Percentiles rank a stretch among this genome's conserved stretches.
Conservation (phyloP, 2,329 filamentous ascomycete genomes). For the Fusarium concolor region DNA sequence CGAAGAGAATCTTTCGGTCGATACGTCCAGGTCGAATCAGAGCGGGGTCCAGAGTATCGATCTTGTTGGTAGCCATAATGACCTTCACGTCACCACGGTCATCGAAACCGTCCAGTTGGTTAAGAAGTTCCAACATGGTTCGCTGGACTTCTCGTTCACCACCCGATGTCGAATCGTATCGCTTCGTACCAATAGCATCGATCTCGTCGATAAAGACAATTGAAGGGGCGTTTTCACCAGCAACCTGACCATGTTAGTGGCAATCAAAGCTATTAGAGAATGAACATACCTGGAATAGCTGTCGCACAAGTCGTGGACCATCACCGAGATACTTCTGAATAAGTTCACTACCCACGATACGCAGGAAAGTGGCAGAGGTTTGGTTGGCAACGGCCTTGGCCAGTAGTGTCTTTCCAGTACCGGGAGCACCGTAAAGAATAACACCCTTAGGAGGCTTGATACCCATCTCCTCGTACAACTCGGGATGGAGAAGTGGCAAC, state of each 20-base stretch:
- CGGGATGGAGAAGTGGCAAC: conserved; percentile 91
- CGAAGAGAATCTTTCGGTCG: conserved; percentile 91
- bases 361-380: conserved; percentile 97
- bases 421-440: conserved; percentile 96
- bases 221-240: conserved; percentile 93
- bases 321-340: conserved; percentile 99
- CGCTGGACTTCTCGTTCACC: conserved; percentile 97
- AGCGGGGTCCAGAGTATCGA: conserved; percentile 95
- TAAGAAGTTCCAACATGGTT: conserved; percentile 97
- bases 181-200: conserved; percentile 98
- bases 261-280: not conserved
- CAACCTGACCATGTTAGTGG: conserved; percentile 67
- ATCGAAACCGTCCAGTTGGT: conserved; percentile 98
- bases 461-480: conserved; percentile 99
- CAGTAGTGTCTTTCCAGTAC: conserved; percentile 94
- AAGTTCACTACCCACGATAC: conserved; percentile 95
- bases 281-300: conserved; percentile 82
- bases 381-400: conserved; percentile 99
- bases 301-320: conserved; percentile 91
- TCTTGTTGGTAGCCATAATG: conserved; percentile 99
- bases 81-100: conserved; percentile 99
- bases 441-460: conserved; percentile 99
- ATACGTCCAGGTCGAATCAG: conserved; percentile 97
- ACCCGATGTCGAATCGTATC: conserved; percentile 96
- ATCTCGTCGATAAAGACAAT: conserved; percentile 99